Evolutionary conservation across 225 moss, liverwort and hornwort genomes (phyloP).

Genomic region (Marchantia polymorpha): DNA sequence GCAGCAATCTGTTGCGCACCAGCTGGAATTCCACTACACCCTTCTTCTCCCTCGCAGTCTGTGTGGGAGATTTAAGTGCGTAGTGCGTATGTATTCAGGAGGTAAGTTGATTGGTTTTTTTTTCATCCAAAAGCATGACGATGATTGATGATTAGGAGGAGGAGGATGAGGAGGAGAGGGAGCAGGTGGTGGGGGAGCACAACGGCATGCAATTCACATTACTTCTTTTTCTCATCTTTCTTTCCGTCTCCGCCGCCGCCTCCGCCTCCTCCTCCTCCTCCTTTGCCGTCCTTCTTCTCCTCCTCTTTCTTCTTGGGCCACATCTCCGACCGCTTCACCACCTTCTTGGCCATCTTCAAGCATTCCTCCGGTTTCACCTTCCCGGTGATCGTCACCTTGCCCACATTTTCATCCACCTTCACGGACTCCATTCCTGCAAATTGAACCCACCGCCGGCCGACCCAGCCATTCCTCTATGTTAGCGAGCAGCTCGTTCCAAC

Average conservation of each 20-base stretch:
- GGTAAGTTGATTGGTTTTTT: neutral
- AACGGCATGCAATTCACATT: conserved; percentile 22
- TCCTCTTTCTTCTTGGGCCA: conserved; percentile 55
- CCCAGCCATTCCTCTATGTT: neutral
- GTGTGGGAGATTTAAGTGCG: neutral
- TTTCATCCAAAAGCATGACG: conserved; percentile 6
- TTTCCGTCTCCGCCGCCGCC: conserved; percentile 10
- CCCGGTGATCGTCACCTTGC: conserved; percentile 42
- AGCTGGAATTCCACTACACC: conserved; percentile 19
- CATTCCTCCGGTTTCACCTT: conserved; percentile 47
- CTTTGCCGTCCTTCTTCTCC: conserved; percentile 32
- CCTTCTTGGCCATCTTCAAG: conserved; percentile 37
- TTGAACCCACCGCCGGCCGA: neutral
- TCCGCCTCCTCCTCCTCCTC: conserved; percentile 28
- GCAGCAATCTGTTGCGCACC: conserved; percentile 4
- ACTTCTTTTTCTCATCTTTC: conserved; percentile 40
- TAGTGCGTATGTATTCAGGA: too few relatives aligned
- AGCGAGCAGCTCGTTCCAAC: too few relatives aligned
- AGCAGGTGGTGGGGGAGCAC: neutral
- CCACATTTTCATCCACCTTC: conserved; percentile 8
- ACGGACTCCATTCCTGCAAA: conserved; percentile 43
- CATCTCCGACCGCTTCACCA: conserved; percentile 34
- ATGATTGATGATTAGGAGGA: neutral
- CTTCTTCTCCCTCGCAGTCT: conserved; percentile 2
- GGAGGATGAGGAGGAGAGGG: neutral